These are phyloP conservation scores for Petunia hybrid DNA, from an alignment of 305 asterid genomes.

Conservation along the genomic window DNA sequence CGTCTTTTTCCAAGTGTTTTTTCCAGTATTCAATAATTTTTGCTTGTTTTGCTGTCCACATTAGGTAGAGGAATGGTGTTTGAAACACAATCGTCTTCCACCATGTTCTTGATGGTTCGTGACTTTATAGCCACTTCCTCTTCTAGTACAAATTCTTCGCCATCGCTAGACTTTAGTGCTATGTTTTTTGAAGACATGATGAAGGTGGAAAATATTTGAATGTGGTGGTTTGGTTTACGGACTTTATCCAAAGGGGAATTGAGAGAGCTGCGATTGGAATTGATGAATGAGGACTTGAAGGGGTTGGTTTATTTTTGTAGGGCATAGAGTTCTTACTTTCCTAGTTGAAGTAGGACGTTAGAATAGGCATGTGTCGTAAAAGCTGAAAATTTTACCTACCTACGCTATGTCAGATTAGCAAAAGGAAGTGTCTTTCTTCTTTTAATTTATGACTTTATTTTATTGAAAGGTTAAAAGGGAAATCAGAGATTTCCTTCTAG, in stretches of 20 bases:
- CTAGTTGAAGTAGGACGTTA: neutral
- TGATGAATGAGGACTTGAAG: neutral
- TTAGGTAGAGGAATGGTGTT: constrained; percentile 17
- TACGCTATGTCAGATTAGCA: neutral
- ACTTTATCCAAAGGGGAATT: neutral
- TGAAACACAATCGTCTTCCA: constrained; percentile 30
- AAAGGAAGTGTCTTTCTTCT: neutral
- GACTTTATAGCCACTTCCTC: constrained; percentile 18
- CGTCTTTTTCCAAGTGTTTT: neutral
- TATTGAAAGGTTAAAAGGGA: neutral
- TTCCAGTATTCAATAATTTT: constrained; percentile 20
- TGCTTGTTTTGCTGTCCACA: constrained; percentile 23
- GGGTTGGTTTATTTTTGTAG: neutral
- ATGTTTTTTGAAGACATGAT: neutral
- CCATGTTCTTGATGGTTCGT: constrained; percentile 21
- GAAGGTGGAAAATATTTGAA: neutral
- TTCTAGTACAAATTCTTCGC: neutral
- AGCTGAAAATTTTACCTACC: neutral
- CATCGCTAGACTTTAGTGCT: constrained; percentile 14
- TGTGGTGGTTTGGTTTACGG: neutral
- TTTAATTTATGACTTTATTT: neutral
- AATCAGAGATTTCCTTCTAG: neutral
- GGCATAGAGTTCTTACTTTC: neutral
- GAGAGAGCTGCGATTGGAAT: neutral
- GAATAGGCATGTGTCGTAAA: neutral